These are phyloP conservation scores for Hypoxylon intermedium DNA, from an alignment of 495 filamentous ascomycete species.

Conservation along the genomic window DNA sequence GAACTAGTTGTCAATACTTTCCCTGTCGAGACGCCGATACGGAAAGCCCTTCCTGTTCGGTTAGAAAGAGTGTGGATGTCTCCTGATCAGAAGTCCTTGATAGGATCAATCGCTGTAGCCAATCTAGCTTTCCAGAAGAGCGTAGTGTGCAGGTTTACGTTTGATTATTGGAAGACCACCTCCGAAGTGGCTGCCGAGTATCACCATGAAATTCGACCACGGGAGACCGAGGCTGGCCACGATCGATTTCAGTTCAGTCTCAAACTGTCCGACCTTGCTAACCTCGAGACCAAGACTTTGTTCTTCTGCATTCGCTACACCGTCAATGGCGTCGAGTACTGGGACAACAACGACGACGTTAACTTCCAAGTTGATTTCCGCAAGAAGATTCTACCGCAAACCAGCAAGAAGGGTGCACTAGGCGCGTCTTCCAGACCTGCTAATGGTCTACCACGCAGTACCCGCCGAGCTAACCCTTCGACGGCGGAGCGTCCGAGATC, in stretches of 20 bases:
- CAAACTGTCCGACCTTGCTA: slow-evolving; percentile 87
- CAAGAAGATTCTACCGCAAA: slow-evolving; percentile 70
- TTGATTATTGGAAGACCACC: slow-evolving; percentile 98
- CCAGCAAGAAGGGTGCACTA: slow-evolving; percentile 60
- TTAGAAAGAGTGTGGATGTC: slow-evolving; percentile 88
- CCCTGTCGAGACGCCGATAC: slow-evolving; percentile 69
- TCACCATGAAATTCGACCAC: slow-evolving; percentile 75
- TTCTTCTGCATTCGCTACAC: slow-evolving; percentile 91
- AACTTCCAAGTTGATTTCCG: slow-evolving; percentile 95
- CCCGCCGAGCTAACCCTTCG: slow-evolving; percentile 59
- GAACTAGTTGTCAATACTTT: slow-evolving; percentile 86
- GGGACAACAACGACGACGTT: slow-evolving; percentile 87
- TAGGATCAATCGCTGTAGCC: slow-evolving; percentile 82
- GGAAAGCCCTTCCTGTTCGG: slow-evolving; percentile 69
- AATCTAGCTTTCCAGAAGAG: slow-evolving; percentile 91
- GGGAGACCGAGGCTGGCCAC: slow-evolving; percentile 69
- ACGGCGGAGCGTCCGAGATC: slow-evolving; percentile 62
- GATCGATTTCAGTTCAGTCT: slow-evolving; percentile 94
- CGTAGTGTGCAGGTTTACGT: slow-evolving; percentile 89
- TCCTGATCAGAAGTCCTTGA: slow-evolving; percentile 79
- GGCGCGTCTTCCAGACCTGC: slow-evolving; percentile 61
- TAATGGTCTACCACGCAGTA: slow-evolving; percentile 77
- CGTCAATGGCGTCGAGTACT: slow-evolving; percentile 84
- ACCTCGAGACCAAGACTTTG: slow-evolving; percentile 87
- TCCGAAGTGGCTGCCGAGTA: slow-evolving; percentile 92